Conservation (phyloP, 805 yeast genomes). For the Candida cerambycidarum region DNA sequence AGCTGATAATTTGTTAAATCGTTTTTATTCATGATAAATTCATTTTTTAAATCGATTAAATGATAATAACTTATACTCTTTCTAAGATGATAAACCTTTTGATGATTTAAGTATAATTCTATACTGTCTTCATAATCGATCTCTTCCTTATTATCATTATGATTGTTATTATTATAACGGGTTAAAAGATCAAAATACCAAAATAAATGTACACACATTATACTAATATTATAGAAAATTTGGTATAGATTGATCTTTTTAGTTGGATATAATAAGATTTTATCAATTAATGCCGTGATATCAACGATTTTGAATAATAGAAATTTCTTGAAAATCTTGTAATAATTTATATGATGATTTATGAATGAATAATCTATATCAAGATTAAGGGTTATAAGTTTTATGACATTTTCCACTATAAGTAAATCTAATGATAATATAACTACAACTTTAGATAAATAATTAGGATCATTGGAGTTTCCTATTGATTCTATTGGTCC, state of each 20-base stretch:
- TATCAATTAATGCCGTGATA: constrained; percentile 24
- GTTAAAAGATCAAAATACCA: constrained; percentile 30
- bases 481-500: constrained; percentile 18
- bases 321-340: constrained; percentile 34
- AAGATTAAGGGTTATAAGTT: constrained; percentile 14
- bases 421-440: constrained; percentile 27
- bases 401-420: constrained; percentile 29
- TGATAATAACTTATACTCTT: constrained; percentile 31
- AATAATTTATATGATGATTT: constrained; percentile 52
- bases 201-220: constrained; percentile 28
- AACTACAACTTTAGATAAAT: constrained; percentile 25
- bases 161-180: constrained; percentile 21
- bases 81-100: constrained; percentile 27
- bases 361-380: constrained; percentile 41
- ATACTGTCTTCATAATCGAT: constrained; percentile 13
- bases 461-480: constrained; percentile 27
- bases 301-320: constrained; percentile 30
- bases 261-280: constrained; percentile 17
- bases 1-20: constrained; percentile 20
- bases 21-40: constrained; percentile 16
- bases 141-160: constrained; percentile 11
- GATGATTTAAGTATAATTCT: constrained; percentile 21
- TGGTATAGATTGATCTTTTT: constrained; percentile 22
- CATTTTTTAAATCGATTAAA: constrained; percentile 26
- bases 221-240: constrained; percentile 30